phyloP scores from a whole-genome alignment of 129 eudicot species.

The Tagetes erecta region DNA sequence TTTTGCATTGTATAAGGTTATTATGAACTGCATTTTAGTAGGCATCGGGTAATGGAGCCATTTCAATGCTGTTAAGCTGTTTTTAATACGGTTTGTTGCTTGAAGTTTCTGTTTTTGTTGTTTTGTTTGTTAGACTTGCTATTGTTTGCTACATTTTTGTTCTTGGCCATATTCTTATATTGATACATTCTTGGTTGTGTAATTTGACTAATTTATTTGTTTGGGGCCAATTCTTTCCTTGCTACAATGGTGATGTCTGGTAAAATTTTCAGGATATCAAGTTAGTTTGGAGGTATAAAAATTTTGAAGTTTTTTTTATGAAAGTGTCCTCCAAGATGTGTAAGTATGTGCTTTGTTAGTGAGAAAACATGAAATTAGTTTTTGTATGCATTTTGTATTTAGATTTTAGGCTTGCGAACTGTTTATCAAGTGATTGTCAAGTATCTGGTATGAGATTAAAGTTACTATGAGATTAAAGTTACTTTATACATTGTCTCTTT shows the following conservation, averaged over 20 bases:
- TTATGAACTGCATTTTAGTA: too few relatives aligned
- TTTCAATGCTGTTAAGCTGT: conserved; percentile 21
- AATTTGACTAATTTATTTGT: too few relatives aligned
- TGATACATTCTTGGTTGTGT: too few relatives aligned
- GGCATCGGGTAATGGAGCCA: not conserved
- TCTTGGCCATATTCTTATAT: too few relatives aligned
- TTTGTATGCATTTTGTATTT: not conserved
- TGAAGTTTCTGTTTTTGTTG: not conserved
- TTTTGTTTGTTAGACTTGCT: not conserved
- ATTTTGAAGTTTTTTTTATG: not conserved
- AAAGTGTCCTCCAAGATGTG: not conserved
- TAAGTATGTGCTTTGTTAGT: not conserved
- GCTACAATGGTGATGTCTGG: not conserved
- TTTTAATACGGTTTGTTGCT: not conserved
- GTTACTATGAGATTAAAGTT: not conserved
- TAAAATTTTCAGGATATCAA: not conserved
- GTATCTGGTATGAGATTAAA: not conserved
- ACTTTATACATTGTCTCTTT: not conserved
- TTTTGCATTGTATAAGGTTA: too few relatives aligned
- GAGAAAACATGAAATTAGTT: not conserved
- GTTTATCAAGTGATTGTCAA: conserved; percentile 3
- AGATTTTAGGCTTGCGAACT: conserved; percentile 1
- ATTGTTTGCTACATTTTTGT: not conserved
- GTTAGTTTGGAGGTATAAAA: not conserved
- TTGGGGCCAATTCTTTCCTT: not conserved